Evolutionary conservation across 495 filamentous ascomycete species (phyloP).

Genomic region (Cairneyella variabilis): DNA sequence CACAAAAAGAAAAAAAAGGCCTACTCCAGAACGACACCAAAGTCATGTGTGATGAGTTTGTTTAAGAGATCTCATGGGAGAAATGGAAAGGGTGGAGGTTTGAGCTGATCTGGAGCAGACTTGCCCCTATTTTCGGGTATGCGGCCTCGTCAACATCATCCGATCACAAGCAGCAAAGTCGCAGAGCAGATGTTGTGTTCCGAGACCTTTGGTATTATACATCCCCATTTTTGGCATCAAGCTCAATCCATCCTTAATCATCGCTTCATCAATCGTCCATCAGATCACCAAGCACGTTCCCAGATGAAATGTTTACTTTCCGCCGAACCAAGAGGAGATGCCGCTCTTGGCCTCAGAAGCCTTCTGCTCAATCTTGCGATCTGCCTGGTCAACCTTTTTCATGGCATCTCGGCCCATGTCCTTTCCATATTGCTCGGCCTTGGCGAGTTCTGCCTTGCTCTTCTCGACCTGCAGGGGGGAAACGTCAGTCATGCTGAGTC

Average conservation of each 20-base stretch:
- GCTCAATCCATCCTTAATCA: not conserved
- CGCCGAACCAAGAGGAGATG: constrained; percentile 77
- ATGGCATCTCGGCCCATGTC: constrained; percentile 52
- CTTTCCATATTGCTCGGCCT: constrained; percentile 57
- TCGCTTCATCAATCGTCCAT: not conserved
- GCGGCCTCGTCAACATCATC: no score
- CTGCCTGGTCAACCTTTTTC: constrained; percentile 68
- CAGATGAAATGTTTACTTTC: constrained; percentile 43
- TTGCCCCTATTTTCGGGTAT: no score
- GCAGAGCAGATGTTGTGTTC: no score
- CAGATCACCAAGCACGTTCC: not conserved
- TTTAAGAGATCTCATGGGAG: no score
- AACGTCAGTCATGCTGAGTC: no score
- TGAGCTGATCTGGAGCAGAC: no score
- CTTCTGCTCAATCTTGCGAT: constrained; percentile 72
- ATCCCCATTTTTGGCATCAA: constrained; percentile 2
- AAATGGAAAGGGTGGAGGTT: no score
- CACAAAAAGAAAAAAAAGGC: no score
- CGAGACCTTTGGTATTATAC: constrained; percentile 10
- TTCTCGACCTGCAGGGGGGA: constrained; percentile 51
- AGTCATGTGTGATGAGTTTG: no score
- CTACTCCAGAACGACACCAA: no score
- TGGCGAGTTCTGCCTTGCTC: constrained; percentile 52
- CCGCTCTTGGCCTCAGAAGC: constrained; percentile 75
- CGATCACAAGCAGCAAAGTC: no score